Base-by-base conservation (phyloP, 2,329 filamentous ascomycete genomes). In the Calonectria hawksworthii region DNA sequence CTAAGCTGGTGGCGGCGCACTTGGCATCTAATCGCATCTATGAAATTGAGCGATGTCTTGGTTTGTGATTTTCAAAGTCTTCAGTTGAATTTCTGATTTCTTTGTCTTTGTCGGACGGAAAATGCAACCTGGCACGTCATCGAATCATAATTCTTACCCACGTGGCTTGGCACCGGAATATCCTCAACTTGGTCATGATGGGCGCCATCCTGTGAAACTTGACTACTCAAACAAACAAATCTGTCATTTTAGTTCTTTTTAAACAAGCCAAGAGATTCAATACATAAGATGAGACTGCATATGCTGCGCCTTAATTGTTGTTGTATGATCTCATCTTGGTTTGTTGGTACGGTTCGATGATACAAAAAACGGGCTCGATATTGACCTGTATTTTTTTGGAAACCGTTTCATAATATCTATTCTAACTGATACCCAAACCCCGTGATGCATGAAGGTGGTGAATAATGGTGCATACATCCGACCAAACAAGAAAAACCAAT, bases 401-500 rank as follows among this genome's bases (percentile, higher is more conserved):
- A 56, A 23, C 9, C 18, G 36, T 36, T 56, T 59, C 8, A 7
- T 8, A 21, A 23, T 36, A 0, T 36, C 11, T 59, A 54, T 59
- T 38, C 23, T 13, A 26, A 36, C 3, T 59, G 32, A 26, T 21
- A 13, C 16, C n/a, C n/a, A 26, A 26, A 26, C 26, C 14, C n/a
- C 13, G 34, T 61, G 32, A 28, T 56, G 52, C 18, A 61, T 38
- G 32, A 38, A 14, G 4, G n/a, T 14, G 34, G 18, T 21, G 21
- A 16, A 23, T 38, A 14, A 38, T 5, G 14, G 8, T 32, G 13
- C 13, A 34, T 14, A 14, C 18, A 32, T 21, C 14, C 9, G 11
- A 50, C 30, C 30, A 38, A 26, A 34, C 9, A 26, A 38, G n/a
- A 38, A 16, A 68, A 70, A 74, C 56, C 63, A 61, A 71, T 61